A percentile compares a stretch with the other conserved stretches of the same genome.
Evolutionary conservation across 441 rosid species (phyloP).

Genomic region (Syzygium malaccense): DNA sequence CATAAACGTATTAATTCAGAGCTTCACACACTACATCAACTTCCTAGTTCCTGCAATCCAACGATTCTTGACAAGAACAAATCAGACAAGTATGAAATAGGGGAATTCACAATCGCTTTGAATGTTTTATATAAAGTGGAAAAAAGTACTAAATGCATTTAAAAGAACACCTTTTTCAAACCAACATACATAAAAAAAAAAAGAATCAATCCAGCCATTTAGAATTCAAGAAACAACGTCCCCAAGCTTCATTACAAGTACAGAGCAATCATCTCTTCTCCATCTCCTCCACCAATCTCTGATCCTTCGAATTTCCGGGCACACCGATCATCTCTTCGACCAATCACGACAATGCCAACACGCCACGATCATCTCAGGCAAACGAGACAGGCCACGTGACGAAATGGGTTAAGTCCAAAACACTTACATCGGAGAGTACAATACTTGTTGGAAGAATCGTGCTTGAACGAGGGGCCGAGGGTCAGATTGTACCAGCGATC

Average conservation of each 20-base stretch:
- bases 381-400: not conserved
- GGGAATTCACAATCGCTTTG: not conserved
- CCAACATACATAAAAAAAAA: not conserved
- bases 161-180: not conserved
- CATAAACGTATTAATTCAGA: not conserved
- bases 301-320: not conserved
- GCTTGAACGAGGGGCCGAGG: constrained; percentile 63
- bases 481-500: constrained; percentile 80
- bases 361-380: not conserved
- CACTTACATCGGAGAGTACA: constrained; percentile 69
- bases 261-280: not conserved
- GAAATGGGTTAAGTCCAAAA: not conserved
- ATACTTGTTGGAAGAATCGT: constrained; percentile 51
- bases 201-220: not conserved
- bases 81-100: not conserved
- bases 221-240: not conserved
- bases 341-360: not conserved
- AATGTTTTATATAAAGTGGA: not conserved
- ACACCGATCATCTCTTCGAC: not conserved
- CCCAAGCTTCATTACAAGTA: not conserved
- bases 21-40: not conserved
- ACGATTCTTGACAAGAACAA: not conserved
- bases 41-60: not conserved
- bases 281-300: not conserved
- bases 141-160: not conserved